Evolutionary conservation across 768 basidiomycete genomes (phyloP), one percentile per base, ranked within the genome.

Genomic region (Thelephora ganbajun): DNA sequence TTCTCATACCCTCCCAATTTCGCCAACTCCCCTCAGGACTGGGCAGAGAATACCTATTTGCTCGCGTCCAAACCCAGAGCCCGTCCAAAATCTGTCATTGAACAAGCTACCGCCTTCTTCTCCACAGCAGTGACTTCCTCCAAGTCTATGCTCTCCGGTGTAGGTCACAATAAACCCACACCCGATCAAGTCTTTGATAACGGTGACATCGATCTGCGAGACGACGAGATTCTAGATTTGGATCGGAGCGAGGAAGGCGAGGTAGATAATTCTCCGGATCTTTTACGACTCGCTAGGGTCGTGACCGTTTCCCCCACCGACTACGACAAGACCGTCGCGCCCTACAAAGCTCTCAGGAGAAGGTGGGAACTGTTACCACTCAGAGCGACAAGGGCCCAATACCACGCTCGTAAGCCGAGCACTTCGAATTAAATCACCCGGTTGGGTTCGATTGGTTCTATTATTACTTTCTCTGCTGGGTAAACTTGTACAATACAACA

Each of bases 241-340:
- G 87, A 91, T 45, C 71, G 80, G 19, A 78, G 76, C 5, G 83
- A 84, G 60, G 87, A 87, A 49, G 79, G 73, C 2, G 85, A 87
- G 59, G 74, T 79, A 12, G 87, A 91, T 56, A 80, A 90, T 57
- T 79, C 82, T 12, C 66, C 66, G 3, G 80, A 83, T 39, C 57
- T 59, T 35, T 63, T 67, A 12, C 69, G 87, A 53, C 64, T 66
- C 37, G 73, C 85, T 18, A 67, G 75, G 47, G 69, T 82, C 46
- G 56, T 83, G 34, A 64, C 68, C 11, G 43, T 59, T 11, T 62
- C 80, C 46, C 56, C 69, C 26, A 66, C 70, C 35, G 69, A 76
- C 48, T 61, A 62, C 43, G 49, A 57, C 49, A 48, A 50, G 22
- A 48, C 57, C 33, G 57, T 64, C 45, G 61, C 65, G 48, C 45